These are phyloP conservation scores for Triticum monococcum DNA, from an alignment of 176 grass and related monocot species.

Conservation along the genomic window DNA sequence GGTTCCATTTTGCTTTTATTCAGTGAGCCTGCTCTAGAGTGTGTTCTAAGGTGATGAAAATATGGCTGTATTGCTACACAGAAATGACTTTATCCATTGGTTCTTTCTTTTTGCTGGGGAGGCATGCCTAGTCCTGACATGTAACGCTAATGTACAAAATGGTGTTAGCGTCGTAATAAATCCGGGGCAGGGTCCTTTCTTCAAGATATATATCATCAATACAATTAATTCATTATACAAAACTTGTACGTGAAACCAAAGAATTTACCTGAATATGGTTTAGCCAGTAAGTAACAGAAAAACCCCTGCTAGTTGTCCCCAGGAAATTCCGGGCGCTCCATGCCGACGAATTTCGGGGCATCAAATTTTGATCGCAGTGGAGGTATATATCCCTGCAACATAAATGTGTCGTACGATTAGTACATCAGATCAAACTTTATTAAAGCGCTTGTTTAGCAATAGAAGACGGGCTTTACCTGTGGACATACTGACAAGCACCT, in stretches of 20 bases:
- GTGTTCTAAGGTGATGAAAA: not conserved
- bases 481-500: not conserved
- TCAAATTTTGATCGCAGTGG: not conserved
- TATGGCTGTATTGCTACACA: not conserved
- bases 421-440: not conserved
- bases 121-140: not conserved
- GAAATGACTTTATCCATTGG: not conserved
- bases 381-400: not conserved
- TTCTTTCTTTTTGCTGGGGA: not conserved
- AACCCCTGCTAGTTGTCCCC: not conserved
- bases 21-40: not conserved
- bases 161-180: not conserved
- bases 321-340: slow-evolving; percentile 1
- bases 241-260: not conserved
- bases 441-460: not conserved
- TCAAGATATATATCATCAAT: not conserved
- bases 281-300: slow-evolving; percentile 9
- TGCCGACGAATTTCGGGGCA: not conserved
- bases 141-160: not conserved
- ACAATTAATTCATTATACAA: not conserved
- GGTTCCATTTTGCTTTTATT: not conserved
- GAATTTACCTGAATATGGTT: not conserved
- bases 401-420: not conserved
- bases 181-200: not conserved
- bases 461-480: not conserved